Evolutionary conservation across 1,284 basidiomycete genomes (phyloP), one percentile per base, ranked within the genome.

Genomic region (Fomitiporia mediterranea): DNA sequence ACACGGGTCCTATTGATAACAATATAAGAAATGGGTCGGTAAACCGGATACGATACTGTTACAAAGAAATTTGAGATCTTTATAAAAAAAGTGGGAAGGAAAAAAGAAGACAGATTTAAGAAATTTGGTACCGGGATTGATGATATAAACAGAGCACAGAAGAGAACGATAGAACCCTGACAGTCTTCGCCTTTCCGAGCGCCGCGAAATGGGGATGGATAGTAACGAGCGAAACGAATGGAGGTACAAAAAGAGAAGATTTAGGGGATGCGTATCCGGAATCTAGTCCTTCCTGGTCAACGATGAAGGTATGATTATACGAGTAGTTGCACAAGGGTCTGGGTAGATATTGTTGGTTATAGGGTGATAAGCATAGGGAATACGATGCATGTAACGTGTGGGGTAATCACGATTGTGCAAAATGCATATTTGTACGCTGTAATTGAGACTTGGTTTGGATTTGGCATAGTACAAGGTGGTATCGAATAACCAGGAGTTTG

Each of bases 21-120:
- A 55, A 50, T n/a, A 55, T 38, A 55, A 49, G 46, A 49, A 40
- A 42, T 48, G 23, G 37, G 7, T n/a, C n/a, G 38, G 21, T 34
- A 37, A 48, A 55, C n/a, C n/a, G 34, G 48, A 49, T 55, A 55
- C 46, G 53, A 55, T 55, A 55, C 53, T 55, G 53, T 55, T 55
- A 55, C 53, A 55, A 25, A 49, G 49, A 47, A 54, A 30, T 19
- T n/a, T n/a, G 42, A 23, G 17, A n/a, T n/a, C n/a, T n/a, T n/a
- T n/a, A n/a, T 37, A 37, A 37, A 37, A 11, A 4, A 1, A 13
- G 15, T 6, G 19, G 39, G 5, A 42, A 19, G 17, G 4, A 17
- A 9, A 15, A 43, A 13, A 11, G 6, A 25, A 43, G n/a, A 4
- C 21, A 11, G 42, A 43, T 43, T n/a, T n/a, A n/a, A n/a, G n/a